Evolutionary conservation across 345 rosid genomes (phyloP), one percentile per base, ranked within the genome.

Genomic region (Raphanus raphanistrum): DNA sequence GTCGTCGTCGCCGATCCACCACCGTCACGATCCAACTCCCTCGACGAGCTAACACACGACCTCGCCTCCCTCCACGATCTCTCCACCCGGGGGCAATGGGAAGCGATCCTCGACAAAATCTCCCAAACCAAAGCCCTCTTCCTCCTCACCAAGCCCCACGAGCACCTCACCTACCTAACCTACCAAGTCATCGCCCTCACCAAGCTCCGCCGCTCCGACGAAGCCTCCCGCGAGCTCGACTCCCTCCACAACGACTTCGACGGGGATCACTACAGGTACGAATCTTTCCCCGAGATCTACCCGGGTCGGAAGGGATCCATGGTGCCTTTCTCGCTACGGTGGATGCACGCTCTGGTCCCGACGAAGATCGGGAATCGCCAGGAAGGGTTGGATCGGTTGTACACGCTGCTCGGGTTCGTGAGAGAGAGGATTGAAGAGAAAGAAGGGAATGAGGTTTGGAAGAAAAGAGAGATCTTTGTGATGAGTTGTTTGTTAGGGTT

Each of bases 311-410:
- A 78, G 2, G 99, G 99, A 12, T 95, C 99, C 29, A 91, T 95
- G 97, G 89, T 92, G 15, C 99, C 99, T 32, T 95, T 95, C 87
- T 76, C 86, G 36, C 85, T 95, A 27, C 92, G 98, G 54, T 95
- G 94, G 94, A 85, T 95, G 52, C 84, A 90, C 38, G 92, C 94
- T 32, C 74, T 92, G 59, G 62, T 92, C 12, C 98, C 94, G 0
- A 75, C 84, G 11, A 95, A 88, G 76, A 63, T 88, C 8, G 92
- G 88, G 7, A 83, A 82, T 28, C 92, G 93, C 12, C 88, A 82
- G 65, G 86, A 86, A 45, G 97, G 97, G 1, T 73, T 89, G 33
- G 99, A 92, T 79, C 88, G 99, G 36, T 79, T 90, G 74, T 95
- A 95, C 62, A 9, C 66, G n/a, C 71, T 95, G 54, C 92, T 91